These are phyloP conservation scores for Ophiostoma populinum DNA, from an alignment of 2,329 filamentous ascomycete species.

Conservation along the genomic window DNA sequence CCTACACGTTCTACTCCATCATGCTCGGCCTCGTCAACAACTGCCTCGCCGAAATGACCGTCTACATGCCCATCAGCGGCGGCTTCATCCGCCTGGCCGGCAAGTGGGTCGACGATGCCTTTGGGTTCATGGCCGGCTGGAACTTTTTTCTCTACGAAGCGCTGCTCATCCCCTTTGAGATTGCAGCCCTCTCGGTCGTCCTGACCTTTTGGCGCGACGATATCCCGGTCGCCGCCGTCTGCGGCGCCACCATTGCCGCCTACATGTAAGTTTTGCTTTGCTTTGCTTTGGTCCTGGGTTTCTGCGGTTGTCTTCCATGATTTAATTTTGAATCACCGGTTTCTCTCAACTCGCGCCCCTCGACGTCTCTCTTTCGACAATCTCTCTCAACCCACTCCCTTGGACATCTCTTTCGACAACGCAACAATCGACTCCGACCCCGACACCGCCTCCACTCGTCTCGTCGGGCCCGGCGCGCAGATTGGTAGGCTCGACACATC, in stretches of 20 bases:
- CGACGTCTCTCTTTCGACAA: too few relatives aligned
- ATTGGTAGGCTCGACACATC: too few relatives aligned
- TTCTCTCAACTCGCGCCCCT: background rate
- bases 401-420: too few relatives aligned
- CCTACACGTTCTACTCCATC: conserved; percentile 36
- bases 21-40: conserved; percentile 47
- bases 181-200: conserved; percentile 23
- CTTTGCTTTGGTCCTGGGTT: background rate
- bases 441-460: too few relatives aligned
- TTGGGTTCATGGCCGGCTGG: conserved; percentile 36
- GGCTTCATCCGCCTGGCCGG: conserved; percentile 48
- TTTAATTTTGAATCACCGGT: background rate
- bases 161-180: conserved; percentile 24
- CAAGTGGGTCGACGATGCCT: conserved; percentile 47
- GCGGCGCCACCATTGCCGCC: conserved; percentile 29
- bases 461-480: too few relatives aligned
- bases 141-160: conserved; percentile 27
- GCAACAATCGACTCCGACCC: too few relatives aligned
- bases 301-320: background rate
- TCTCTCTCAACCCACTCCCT: too few relatives aligned
- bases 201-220: conserved; percentile 28
- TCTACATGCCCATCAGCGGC: conserved; percentile 43
- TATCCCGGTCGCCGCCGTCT: conserved; percentile 32
- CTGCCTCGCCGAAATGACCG: conserved; percentile 46
- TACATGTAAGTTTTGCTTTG: conserved; percentile 9